These are phyloP conservation scores for Pseudomonodictys pantanalensis DNA, from an alignment of 495 filamentous ascomycete species.

Conservation along the genomic window DNA sequence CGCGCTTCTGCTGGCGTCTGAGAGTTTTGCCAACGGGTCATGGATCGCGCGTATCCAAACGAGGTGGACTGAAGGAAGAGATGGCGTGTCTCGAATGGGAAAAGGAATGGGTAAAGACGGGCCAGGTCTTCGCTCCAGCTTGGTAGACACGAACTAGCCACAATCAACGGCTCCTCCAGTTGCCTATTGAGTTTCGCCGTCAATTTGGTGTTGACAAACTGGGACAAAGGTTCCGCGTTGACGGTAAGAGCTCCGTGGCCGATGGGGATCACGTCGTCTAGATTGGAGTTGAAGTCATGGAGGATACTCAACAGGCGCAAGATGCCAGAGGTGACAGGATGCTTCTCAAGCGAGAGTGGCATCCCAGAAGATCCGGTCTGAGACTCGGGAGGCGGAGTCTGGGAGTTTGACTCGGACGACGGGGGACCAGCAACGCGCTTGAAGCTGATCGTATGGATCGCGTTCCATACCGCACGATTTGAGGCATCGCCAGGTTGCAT, in stretches of 20 bases:
- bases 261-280: conserved; percentile 94
- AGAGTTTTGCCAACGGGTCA: conserved; percentile 95
- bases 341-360: conserved; percentile 80
- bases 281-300: conserved; percentile 89
- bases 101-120: conserved; percentile 94
- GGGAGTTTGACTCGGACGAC: conserved; percentile 68
- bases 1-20: conserved; percentile 75
- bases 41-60: conserved; percentile 95
- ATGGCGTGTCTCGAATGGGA: conserved; percentile 97
- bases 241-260: conserved; percentile 68
- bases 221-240: conserved; percentile 80
- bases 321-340: conserved; percentile 79
- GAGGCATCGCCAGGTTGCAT: conserved; percentile 63
- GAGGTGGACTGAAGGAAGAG: conserved; percentile 97
- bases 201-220: conserved; percentile 98
- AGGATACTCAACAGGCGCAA: conserved; percentile 85
- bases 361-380: conserved; percentile 55
- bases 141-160: conserved; percentile 94
- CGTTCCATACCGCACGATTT: conserved; percentile 79
- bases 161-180: conserved; percentile 95
- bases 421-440: conserved; percentile 84
- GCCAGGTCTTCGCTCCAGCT: conserved; percentile 98
- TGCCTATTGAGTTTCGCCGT: conserved; percentile 99
- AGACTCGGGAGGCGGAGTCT: conserved; percentile 53
- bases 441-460: conserved; percentile 88